Conservation (phyloP, 177 flowering plant genomes). For the Tripterygium wilfordii region DNA sequence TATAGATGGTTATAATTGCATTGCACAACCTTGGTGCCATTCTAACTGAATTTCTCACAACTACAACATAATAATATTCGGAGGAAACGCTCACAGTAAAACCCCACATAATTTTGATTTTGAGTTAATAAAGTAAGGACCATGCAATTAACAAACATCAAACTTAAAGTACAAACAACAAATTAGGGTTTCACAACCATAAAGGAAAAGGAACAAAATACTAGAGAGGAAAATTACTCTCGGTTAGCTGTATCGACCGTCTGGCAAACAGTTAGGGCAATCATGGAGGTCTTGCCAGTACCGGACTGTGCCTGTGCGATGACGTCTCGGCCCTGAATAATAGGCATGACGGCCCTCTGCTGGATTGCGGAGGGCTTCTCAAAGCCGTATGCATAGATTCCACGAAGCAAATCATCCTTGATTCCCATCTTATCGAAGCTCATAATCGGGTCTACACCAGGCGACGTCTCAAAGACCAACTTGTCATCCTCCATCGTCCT, state of each 20-base stretch:
- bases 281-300: conserved; percentile 94
- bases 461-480: conserved; percentile 70
- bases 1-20: too few species aligned
- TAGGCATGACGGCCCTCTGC: conserved; percentile 83
- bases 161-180: too few species aligned
- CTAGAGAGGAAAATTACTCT: conserved; percentile 36
- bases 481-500: conserved; percentile 32
- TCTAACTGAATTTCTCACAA: too few species aligned
- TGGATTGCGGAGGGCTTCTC: conserved; percentile 93
- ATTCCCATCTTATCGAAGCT: conserved; percentile 87
- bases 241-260: conserved; percentile 56
- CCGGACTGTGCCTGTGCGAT: conserved; percentile 68
- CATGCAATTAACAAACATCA: too few species aligned
- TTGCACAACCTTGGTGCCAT: too few species aligned
- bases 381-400: conserved; percentile 73
- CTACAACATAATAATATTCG: too few species aligned
- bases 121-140: too few species aligned
- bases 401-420: conserved; percentile 71
- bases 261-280: conserved; percentile 88
- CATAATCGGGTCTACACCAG: conserved; percentile 67
- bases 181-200: conserved; percentile 9
- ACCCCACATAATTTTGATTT: too few species aligned
- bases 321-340: conserved; percentile 72
- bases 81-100: too few species aligned
- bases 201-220: not conserved